Evolutionary conservation across 78 protist genomes (phyloP), one percentile per base, ranked within the genome.

Genomic region (Dictyostelium citrinum): DNA sequence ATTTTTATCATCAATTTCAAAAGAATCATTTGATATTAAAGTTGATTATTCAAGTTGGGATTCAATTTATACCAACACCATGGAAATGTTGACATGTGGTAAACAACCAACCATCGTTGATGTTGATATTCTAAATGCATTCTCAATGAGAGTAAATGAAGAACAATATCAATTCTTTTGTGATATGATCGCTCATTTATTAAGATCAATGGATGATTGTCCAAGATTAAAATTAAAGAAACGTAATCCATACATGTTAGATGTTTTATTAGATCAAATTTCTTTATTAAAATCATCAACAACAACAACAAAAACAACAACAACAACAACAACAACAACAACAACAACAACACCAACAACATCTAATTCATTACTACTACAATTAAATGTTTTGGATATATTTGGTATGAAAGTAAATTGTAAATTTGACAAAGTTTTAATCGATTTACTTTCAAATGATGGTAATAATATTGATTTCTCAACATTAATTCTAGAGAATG

Each of bases 161-260:
- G 22, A 22, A 4, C 68, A 88, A n/a, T 88, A 61, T 46, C 61
- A 20, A 12, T 20, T 49, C 72, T 88, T 88, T 78, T 74, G 72
- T 35, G 84, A 76, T 43, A 88, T 88, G 93, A 61, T 88, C 9
- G 31, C 93, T 14, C 93, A 88, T 55, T n/a, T 68, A 31, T 68
- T 88, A 12, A 41, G 93, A 46, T 39, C 41, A 24, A 31, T 88
- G 11, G 93, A 88, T 78, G 85, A 76, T 31, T 16, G 31, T 11
- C 93, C 93, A 60, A 71, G 72, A 14, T 46, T 88, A 11, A 67
- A 76, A 33, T 74, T 88, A 27, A 78, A 68, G 24, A 88, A 78
- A 46, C 27, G 46, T 8, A 68, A 76, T 22, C 93, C 93, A 6
- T 61, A 64, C 6, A 31, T 88, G 45, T 24, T 84, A 6, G 74